Base-by-base conservation (phyloP, 1,284 basidiomycete species). In the Naganishia sp. region DNA sequence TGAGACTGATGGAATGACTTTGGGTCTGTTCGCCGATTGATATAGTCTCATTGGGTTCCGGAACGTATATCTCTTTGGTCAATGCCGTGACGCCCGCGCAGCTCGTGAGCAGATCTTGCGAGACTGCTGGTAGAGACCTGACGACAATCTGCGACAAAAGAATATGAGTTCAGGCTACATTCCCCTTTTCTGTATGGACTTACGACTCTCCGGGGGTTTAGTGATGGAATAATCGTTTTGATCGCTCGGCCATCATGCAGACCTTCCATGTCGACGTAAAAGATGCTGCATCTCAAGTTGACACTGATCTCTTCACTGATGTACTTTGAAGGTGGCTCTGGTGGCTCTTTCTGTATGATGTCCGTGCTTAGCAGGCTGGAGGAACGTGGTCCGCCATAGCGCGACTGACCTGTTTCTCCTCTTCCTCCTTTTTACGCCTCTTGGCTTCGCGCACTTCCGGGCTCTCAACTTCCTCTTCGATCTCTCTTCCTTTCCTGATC, bases 21-120 rank as follows among this genome's bases (percentile, higher is more conserved):
- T 90, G 92, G 15, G 92, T 95, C 72, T 97, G 92, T 78, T 98
- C 94, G 49, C 96, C 96, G 70, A 99, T 94, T 74, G 89, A 88
- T 45, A 97, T 81, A 10, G 82, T 86, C 75, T 94, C 88, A 45
- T 88, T 87, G 33, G 85, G 81, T 5, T 77, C 74, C 0, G 96
- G 94, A 3, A 89, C 85, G 77, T 86, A 92, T 43, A 99, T 90
- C 69, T 98, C 94, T 75, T 88, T 88, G 2, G 94, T 94, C 86
- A 96, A 89, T 0, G 89, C 83, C 1, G 90, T 86, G 60, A 92
- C 90, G 46, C 89, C 87, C 23, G 84, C 84, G 74, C 92, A 93
- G 71, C 89, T 90, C 65, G 87, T 85, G 39, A 92, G 85, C 10
- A 98, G 84, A 3, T 87, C 83, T 43, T 86, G 82, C 0, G 92